Evolutionary conservation across 2,329 filamentous ascomycete species (phyloP), one percentile per base, ranked within the genome.

Genomic region (Ophiostoma ulmi): DNA sequence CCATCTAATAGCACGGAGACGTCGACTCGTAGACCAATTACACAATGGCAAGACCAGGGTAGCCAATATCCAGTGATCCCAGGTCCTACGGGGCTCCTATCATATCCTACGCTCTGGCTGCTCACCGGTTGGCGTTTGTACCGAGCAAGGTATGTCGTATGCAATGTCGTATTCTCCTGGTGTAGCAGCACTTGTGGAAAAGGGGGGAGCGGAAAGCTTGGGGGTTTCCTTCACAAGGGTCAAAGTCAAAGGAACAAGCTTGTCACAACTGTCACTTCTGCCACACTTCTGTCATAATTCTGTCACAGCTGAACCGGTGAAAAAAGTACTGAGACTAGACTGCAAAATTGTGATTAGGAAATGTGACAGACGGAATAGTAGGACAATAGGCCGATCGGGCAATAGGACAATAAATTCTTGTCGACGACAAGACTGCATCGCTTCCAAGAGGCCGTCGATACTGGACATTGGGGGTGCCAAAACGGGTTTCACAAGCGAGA

Each of bases 111-210:
- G n/a, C 22, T 26, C n/a, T 58, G 10, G 52, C 52, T 58, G 52
- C 52, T 58, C 52, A 58, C 52, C 52, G 52, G 52, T 58, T 58
- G 52, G 52, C 52, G 52, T 58, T 58, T 58, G 52, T 58, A 41
- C 14, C 2, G 39, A 41, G 39, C 8, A 26, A 58, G n/a, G 31
- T 58, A 58, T 26, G 52, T 26, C 52, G 52, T 58, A 58, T 26
- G n/a, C 52, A 3, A 26, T 58, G 52, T 31, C 52, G 52, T 58
- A 58, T 58, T 58, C 52, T n/a, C n/a, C 11, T 58, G 52, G 52
- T 58, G 52, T 58, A 58, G 52, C 52, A 58, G 44, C 44, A 48
- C 44, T 48, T 58, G 52, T 58, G 52, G 52, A 22, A 55, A 44
- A 17, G 41, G 41, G 13, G 44, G 7, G n/a, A 48, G 44, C 17